Evolutionary conservation across 495 filamentous ascomycete species (phyloP), one percentile per base, ranked within the genome.

Genomic region (Aspergillus coremiiformis): DNA sequence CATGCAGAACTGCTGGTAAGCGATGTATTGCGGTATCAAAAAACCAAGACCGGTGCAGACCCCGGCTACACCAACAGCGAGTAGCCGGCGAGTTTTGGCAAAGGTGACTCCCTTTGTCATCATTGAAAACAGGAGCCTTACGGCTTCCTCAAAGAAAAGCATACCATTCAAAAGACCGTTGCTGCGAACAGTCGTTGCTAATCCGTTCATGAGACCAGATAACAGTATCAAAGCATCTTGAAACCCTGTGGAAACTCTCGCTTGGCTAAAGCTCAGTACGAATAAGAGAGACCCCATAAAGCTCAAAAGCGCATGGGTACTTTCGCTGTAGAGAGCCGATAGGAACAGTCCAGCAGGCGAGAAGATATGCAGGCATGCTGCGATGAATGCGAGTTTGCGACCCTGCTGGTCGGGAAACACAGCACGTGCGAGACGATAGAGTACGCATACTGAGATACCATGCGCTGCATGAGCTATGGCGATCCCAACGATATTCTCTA

Each of bases 11-110:
- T 51, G 12, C 26, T 22, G 39, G 21, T 51, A 51, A 11, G 49
- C 49, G 32, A 51, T 32, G n/a, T 51, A 51, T 32, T 51, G 49
- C 39, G 49, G 49, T 1, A 43, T 12, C 10, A 44, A 17, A 23
- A 44, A 51, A n/a, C 49, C 49, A 12, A 51, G 49, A 0, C 39
- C 49, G n/a, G 49, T 44, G 24, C 39, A 51, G 26, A 51, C 24
- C 0, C 49, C 49, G 6, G 39, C 49, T 30, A 44, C 1, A 7
- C 49, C 39, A n/a, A 51, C 37, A 5, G 49, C 49, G 11, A 43
- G 8, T 21, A 51, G 29, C 8, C 49, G 49, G 9, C 49, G 39
- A 7, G 41, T 17, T 42, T 23, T 43, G 24, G 17, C 39, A n/a
- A 30, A 35, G 1, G 23, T 43, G 23, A 51, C 17, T n/a, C n/a